These are phyloP conservation scores for Ampelomyces quisqualis DNA, from an alignment of 2,329 filamentous ascomycete species.

Conservation along the genomic window DNA sequence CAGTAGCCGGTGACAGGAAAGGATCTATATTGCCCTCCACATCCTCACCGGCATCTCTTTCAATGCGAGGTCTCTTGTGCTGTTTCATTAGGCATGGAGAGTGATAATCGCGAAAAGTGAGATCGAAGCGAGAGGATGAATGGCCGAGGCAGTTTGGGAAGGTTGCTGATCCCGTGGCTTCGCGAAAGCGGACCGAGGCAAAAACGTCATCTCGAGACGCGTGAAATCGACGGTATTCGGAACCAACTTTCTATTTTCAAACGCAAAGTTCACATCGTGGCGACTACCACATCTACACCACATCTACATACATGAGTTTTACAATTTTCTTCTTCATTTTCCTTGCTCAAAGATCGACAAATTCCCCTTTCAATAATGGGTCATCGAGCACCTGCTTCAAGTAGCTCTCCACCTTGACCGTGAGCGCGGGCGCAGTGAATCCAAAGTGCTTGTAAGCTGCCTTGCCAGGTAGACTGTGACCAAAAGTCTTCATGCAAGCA, in stretches of 20 bases:
- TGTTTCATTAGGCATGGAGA: constrained; percentile 1
- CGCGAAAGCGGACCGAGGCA: too few relatives aligned
- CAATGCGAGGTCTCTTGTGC: background rate
- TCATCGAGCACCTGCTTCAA: constrained; percentile 42
- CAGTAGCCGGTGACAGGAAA: constrained; percentile 25
- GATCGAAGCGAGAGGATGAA: too few relatives aligned
- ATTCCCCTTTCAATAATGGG: constrained; percentile 35
- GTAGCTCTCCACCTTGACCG: constrained; percentile 44
- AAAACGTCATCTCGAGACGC: too few relatives aligned
- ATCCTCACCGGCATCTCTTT: background rate
- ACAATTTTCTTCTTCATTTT: too few relatives aligned
- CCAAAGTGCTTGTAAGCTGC: constrained; percentile 59
- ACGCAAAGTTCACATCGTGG: too few relatives aligned
- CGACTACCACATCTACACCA: too few relatives aligned
- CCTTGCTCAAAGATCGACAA: constrained; percentile 34
- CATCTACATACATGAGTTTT: too few relatives aligned
- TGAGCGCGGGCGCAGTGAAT: constrained; percentile 51
- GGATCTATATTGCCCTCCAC: constrained; percentile 23
- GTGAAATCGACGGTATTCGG: too few relatives aligned
- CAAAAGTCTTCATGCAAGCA: constrained; percentile 56
- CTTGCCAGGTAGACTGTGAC: constrained; percentile 57
- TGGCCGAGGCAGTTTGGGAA: too few relatives aligned
- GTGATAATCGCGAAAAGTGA: constrained; percentile 5
- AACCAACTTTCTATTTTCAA: too few relatives aligned
- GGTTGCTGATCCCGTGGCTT: too few relatives aligned